Base-by-base conservation (phyloP, 140 eudicot species). In the Stevia rebaudiana region DNA sequence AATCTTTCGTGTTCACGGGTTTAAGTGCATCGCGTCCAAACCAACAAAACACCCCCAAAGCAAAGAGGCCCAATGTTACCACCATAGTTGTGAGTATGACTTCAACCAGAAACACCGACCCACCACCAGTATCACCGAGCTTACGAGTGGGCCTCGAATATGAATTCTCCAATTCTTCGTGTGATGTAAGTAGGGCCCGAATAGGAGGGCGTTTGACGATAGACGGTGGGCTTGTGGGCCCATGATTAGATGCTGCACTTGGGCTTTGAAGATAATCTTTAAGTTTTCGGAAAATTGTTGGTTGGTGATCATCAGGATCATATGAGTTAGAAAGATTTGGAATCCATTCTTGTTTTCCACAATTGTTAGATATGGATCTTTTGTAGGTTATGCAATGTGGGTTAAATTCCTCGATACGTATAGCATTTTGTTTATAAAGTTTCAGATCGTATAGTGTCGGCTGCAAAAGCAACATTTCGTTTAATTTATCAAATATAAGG, bases 11-110 rank as follows among this genome's bases (percentile, higher is more conserved):
- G 1, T 24, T 35, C 33, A 44, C 51, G 0, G 75, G 70, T 60
- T 21, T 75, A 60, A 75, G 43, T 0, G 65, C 65, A 51, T 75
- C 70, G 22, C 65, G 75, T 65, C 67, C 82, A 59, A 79, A 49
- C 73, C 67, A 77, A 74, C 69, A 78, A 22, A 69, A 58, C 63
- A 84, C 68, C 40, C 69, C 41, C 15, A 75, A 11, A 1, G 79
- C 81, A 30, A 77, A 35, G 30, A 82, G 53, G 41, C 67, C 73
- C 42, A 87, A 36, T 15, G 77, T 78, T 25, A 70, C 81, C 71
- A 77, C 70, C 11, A 48, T 30, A 48, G 79, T 63, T 63, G 74
- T 74, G 35, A 76, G 73, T 19, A 79, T 44, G 28, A 67, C 70
- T 41, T 49, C 74, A 40, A 75, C 39, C 43, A 75, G 24, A 55